Base-by-base conservation (phyloP, 257 asterid species). In the Solanum habrochaites region DNA sequence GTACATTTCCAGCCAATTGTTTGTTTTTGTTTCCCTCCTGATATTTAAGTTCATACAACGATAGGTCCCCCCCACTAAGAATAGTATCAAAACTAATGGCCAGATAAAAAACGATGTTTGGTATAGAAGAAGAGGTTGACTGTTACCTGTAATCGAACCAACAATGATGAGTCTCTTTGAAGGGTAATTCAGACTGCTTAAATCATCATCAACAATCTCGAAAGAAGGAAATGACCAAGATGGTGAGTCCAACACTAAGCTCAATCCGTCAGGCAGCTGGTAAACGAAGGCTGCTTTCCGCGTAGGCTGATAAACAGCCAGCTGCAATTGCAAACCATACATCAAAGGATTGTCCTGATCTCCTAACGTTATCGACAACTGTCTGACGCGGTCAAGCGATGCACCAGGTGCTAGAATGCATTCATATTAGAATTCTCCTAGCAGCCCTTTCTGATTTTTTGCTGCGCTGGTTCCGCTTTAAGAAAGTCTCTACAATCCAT, bases 401-500 rank as follows among this genome's bases (percentile, higher is more conserved):
- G 98, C 89, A 15, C n/a, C n/a, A 97, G 98, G 87, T 95, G n/a
- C 98, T 37, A 97, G n/a, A 91, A 74, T 95, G 98, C 97, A 95
- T 92, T 25, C n/a, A 95, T 92, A 27, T 95, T 92, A 91, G 92
- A 97, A 58, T 90, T 93, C 84, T 92, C 98, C 91, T 94, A 89
- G 89, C 89, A 96, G 94, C 3, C 99, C 98, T n/a, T 2, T 81
- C 94, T 0, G 96, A 90, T n/a, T n/a, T 72, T 96, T 95, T 7
- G 98, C 98, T 0, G 98, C 98, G 67, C 91, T 96, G n/a, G n/a
- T 66, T 94, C 97, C 2, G 98, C 88, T 91, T 94, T 96, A 52
- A 95, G 94, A 70, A 97, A 97, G 90, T 97, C 95, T 43, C 99
- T 91, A 91, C 98, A 96, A 29, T 98, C 99, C 99, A 96, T 94